Percentiles rank a stretch among this genome's conserved stretches.
Conservation (phyloP, 768 basidiomycete genomes). For the Naganishia vishniacii region DNA sequence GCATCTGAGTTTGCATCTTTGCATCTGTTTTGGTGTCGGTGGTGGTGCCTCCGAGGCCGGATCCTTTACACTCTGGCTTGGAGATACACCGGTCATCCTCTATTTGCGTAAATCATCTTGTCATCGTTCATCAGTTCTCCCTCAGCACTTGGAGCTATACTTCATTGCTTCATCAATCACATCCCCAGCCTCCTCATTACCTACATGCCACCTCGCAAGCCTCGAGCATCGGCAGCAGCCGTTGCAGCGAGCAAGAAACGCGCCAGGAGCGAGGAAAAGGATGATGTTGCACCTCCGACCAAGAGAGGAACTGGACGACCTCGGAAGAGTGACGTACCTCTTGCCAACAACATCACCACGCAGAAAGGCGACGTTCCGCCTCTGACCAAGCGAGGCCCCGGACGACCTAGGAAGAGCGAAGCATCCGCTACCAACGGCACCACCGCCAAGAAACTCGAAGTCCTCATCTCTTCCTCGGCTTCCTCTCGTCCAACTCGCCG, state of each 20-base stretch:
- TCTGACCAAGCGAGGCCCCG: too few species aligned
- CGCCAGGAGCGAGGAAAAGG: background rate
- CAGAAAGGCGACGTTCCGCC: too few species aligned
- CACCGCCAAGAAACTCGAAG: background rate
- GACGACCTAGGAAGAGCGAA: background rate
- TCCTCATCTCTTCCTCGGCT: background rate
- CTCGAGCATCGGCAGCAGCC: background rate
- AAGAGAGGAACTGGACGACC: background rate
- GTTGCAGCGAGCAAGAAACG: background rate
- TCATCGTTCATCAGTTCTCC: too few species aligned
- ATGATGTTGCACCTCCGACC: background rate
- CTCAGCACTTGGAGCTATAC: too few species aligned
- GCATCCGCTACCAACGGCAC: background rate
- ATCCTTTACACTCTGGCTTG: too few species aligned
- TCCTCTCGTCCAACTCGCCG: background rate
- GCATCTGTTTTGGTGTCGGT: too few species aligned
- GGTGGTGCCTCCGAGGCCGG: too few species aligned
- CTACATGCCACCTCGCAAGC: background rate
- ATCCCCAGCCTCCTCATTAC: too few species aligned
- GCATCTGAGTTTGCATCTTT: too few species aligned
- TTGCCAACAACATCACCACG: background rate
- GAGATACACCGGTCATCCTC: too few species aligned
- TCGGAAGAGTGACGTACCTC: background rate
- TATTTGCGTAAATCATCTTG: too few species aligned
- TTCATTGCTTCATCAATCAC: too few species aligned